phyloP scores from a whole-genome alignment of 345 rosid genomes.

The Bruguiera parviflora region DNA sequence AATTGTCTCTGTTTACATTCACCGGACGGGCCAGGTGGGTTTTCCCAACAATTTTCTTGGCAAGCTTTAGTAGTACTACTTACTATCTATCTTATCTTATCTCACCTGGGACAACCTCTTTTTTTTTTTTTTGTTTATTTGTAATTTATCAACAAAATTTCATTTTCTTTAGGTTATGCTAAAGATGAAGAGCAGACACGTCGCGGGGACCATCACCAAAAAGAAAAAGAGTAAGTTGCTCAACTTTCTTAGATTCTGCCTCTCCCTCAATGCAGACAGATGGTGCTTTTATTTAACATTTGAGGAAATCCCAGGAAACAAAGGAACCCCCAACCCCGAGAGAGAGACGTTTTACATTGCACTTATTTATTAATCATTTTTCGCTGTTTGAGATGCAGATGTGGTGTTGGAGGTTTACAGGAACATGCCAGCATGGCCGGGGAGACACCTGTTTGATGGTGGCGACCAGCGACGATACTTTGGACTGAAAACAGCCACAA shows the following conservation, averaged over 20 bases:
- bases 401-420: constrained; percentile 66
- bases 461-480: constrained; percentile 72
- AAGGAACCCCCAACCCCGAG: no score
- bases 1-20: constrained; percentile 71
- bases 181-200: constrained; percentile 89
- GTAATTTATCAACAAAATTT: no score
- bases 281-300: no score
- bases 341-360: not conserved
- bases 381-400: constrained; percentile 37
- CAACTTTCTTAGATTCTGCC: not conserved
- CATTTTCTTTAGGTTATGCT: constrained; percentile 53
- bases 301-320: no score
- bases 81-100: no score
- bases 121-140: no score
- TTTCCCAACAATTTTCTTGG: not conserved
- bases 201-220: constrained; percentile 76
- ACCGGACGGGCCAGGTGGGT: constrained; percentile 53
- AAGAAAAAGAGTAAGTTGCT: constrained; percentile 73
- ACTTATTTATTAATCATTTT: not conserved
- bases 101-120: no score
- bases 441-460: constrained; percentile 63
- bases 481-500: constrained; percentile 61
- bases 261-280: not conserved
- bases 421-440: constrained; percentile 87
- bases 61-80: not conserved